Conservation (phyloP, 2,329 filamentous ascomycete species). For the Pestalotiopsis sp. region DNA sequence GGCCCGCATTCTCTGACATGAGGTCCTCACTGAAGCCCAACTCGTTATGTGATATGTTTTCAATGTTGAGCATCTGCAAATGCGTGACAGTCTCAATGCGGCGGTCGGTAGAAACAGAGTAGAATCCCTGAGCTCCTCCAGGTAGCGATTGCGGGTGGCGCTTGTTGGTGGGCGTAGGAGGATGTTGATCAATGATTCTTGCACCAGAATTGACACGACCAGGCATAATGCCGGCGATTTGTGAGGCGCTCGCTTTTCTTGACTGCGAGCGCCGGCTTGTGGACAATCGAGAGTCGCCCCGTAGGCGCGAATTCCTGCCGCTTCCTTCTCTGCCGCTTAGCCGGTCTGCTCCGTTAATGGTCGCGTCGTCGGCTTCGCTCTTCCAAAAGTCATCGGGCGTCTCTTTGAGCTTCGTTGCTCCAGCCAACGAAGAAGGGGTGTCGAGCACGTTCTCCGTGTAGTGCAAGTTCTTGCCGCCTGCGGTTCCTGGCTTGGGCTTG, state of each 20-base stretch:
- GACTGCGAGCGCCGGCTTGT: conserved; percentile 55
- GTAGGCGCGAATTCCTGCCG: conserved; percentile 52
- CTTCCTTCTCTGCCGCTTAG: conserved; percentile 53
- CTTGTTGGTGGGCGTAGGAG: conserved; percentile 35
- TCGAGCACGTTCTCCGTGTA: conserved; percentile 91
- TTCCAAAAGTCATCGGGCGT: conserved; percentile 66
- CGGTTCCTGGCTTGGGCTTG: conserved; percentile 67
- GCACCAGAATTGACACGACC: conserved; percentile 53
- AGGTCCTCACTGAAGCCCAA: conserved; percentile 86
- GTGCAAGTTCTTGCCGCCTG: conserved; percentile 87
- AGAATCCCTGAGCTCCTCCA: conserved; percentile 46
- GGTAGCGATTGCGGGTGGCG: conserved; percentile 37
- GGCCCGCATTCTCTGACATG: conserved; percentile 88
- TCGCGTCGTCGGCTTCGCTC: conserved; percentile 71
- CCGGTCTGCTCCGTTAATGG: conserved; percentile 45
- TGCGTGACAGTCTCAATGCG: conserved; percentile 68
- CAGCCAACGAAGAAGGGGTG: conserved; percentile 38
- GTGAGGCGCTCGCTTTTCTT: conserved; percentile 55
- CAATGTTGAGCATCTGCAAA: conserved; percentile 87
- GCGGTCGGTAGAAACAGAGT: conserved; percentile 56
- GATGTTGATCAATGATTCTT: conserved; percentile 30
- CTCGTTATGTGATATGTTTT: conserved; percentile 87
- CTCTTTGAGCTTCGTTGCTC: conserved; percentile 38
- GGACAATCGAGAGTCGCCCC: conserved; percentile 56
- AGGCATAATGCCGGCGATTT: conserved; percentile 37